Evolutionary conservation across 2,329 filamentous ascomycete genomes (phyloP).

Genomic region (Phialocephala subalpina): DNA sequence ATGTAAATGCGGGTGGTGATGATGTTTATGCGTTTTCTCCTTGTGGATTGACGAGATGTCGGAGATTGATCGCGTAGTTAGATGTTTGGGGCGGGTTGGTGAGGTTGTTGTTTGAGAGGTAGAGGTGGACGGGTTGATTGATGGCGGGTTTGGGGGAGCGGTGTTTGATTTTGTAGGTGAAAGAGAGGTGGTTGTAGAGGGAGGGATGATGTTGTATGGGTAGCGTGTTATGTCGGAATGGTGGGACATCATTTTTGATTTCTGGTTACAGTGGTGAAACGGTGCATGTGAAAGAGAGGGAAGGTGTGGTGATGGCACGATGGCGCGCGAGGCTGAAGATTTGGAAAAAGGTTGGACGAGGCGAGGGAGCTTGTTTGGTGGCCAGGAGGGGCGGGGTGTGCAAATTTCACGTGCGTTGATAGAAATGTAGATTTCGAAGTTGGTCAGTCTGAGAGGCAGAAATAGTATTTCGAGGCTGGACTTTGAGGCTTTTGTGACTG

Average conservation of each 20-base stretch:
- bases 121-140: no score
- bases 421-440: background rate
- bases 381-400: background rate
- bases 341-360: background rate
- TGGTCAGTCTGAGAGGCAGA: background rate
- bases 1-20: constrained; percentile 47
- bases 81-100: constrained; percentile 54
- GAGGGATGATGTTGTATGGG: no score
- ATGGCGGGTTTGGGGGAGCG: background rate
- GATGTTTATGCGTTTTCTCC: constrained; percentile 47
- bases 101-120: constrained; percentile 29
- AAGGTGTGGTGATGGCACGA: background rate
- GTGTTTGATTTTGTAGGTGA: background rate
- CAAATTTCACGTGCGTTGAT: background rate
- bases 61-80: constrained; percentile 58
- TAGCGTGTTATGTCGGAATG: no score
- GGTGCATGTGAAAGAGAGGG: constrained; percentile 6
- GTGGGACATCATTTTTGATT: no score
- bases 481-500: background rate
- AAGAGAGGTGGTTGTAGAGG: background rate
- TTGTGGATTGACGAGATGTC: constrained; percentile 32
- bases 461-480: background rate
- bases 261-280: background rate
- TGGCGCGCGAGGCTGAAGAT: background rate
- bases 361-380: background rate